phyloP scores from a whole-genome alignment of 129 eudicot genomes.

The Tanacetum coccineum region DNA sequence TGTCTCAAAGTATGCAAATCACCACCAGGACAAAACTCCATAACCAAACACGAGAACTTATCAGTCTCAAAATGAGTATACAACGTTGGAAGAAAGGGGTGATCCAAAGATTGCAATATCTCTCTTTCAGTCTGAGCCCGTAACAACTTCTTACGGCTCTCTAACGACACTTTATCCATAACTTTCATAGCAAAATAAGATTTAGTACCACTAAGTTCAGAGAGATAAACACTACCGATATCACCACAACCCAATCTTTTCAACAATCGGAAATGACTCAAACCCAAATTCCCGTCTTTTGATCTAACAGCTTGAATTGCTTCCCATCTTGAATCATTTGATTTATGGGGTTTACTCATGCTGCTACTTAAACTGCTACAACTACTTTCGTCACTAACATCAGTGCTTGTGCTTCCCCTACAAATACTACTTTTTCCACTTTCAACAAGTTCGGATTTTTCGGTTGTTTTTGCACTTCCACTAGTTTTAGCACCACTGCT shows the following conservation, averaged over 20 bases:
- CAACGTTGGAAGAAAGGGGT: slow-evolving; percentile 77
- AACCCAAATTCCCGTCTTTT: slow-evolving; percentile 60
- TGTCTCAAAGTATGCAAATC: slow-evolving; percentile 81
- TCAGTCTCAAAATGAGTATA: slow-evolving; percentile 81
- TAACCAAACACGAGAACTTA: slow-evolving; percentile 75
- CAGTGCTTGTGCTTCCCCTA: slow-evolving; percentile 73
- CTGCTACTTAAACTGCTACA: slow-evolving; percentile 76
- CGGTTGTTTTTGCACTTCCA: slow-evolving; percentile 46
- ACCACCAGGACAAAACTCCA: slow-evolving; percentile 92
- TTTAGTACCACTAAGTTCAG: slow-evolving; percentile 69
- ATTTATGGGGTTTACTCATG: slow-evolving; percentile 73
- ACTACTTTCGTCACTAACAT: slow-evolving; percentile 73
- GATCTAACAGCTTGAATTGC: slow-evolving; percentile 67
- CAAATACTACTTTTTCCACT: slow-evolving; percentile 74
- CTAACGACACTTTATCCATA: slow-evolving; percentile 69
- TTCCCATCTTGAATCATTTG: slow-evolving; percentile 82
- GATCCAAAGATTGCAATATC: slow-evolving; percentile 71
- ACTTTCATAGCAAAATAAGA: slow-evolving; percentile 87
- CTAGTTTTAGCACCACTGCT: slow-evolving; percentile 42
- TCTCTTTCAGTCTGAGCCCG: slow-evolving; percentile 83
- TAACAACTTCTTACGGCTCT: slow-evolving; percentile 61
- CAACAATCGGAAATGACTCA: slow-evolving; percentile 66
- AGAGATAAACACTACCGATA: slow-evolving; percentile 80
- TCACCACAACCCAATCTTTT: slow-evolving; percentile 81
- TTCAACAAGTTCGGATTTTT: slow-evolving; percentile 49